phyloP scores from a whole-genome alignment of 495 filamentous ascomycete species.

The Tuber borchii region DNA sequence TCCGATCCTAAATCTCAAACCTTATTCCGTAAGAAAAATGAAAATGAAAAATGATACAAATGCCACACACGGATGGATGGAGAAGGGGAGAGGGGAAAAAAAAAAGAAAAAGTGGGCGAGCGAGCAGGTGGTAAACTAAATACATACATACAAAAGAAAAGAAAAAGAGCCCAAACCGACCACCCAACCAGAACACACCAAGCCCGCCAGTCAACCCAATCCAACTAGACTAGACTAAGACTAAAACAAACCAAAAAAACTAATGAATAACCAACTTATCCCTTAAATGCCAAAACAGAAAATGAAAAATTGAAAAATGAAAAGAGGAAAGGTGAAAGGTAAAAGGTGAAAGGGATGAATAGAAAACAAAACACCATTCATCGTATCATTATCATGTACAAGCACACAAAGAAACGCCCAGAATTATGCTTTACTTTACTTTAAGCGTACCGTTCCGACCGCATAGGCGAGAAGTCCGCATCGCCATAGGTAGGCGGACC shows the following conservation, averaged over 20 bases:
- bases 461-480: constrained; percentile 14
- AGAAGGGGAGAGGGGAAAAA: not conserved
- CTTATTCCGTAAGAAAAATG: not conserved
- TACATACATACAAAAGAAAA: constrained; percentile 18
- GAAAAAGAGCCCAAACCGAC: constrained; percentile 1
- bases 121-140: not conserved
- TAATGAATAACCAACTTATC: not conserved
- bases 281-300: not conserved
- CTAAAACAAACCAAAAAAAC: not conserved
- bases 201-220: not conserved
- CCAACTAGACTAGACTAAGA: not conserved
- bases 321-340: not conserved
- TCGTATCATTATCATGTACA: constrained; percentile 7
- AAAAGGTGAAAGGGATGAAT: not conserved
- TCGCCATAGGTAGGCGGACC: constrained; percentile 11
- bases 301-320: not conserved
- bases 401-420: constrained; percentile 43
- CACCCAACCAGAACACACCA: not conserved
- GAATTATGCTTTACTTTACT: constrained; percentile 18
- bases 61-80: not conserved
- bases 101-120: not conserved
- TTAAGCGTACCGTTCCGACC: constrained; percentile 21
- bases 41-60: not conserved
- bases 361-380: constrained; percentile 2
- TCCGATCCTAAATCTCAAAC: not conserved